A percentile compares a stretch with the other conserved stretches of the same genome.
These are phyloP conservation scores for Friedmanniomyces endolithicus DNA, from an alignment of 495 filamentous ascomycete species.

Conservation along the genomic window DNA sequence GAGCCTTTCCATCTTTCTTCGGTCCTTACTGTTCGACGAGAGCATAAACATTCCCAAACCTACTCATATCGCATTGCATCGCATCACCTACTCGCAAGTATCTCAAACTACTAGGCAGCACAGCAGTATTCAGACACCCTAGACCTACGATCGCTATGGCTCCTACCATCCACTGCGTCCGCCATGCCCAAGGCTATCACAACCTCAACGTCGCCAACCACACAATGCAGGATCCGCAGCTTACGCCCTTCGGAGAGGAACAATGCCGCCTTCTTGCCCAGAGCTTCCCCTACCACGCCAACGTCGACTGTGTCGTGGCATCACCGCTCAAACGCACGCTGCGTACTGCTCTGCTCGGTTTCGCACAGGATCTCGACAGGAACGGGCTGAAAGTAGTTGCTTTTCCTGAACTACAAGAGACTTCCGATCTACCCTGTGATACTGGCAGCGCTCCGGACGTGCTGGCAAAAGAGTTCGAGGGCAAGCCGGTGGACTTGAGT, in stretches of 20 bases:
- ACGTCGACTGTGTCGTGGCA: constrained; percentile 60
- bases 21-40: not conserved
- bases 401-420: constrained; percentile 74
- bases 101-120: not conserved
- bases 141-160: constrained; percentile 6
- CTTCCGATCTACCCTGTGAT: constrained; percentile 64
- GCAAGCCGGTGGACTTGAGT: constrained; percentile 49
- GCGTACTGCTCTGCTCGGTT: constrained; percentile 63
- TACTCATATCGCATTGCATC: not conserved
- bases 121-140: not conserved
- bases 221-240: constrained; percentile 57
- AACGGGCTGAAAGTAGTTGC: constrained; percentile 48
- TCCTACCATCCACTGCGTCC: constrained; percentile 24
- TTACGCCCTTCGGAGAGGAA: constrained; percentile 61
- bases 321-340: constrained; percentile 78
- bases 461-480: constrained; percentile 47
- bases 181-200: constrained; percentile 57
- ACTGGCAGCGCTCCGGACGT: constrained; percentile 47
- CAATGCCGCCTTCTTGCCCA: constrained; percentile 57
- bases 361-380: constrained; percentile 42
- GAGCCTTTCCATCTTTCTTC: not conserved
- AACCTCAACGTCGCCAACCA: constrained; percentile 67
- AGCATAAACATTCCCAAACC: not conserved
- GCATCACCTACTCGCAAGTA: not conserved
- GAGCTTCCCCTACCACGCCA: constrained; percentile 52